Conservation (phyloP, 2,329 filamentous ascomycete genomes). For the Sporothrix pseudoabietina region DNA sequence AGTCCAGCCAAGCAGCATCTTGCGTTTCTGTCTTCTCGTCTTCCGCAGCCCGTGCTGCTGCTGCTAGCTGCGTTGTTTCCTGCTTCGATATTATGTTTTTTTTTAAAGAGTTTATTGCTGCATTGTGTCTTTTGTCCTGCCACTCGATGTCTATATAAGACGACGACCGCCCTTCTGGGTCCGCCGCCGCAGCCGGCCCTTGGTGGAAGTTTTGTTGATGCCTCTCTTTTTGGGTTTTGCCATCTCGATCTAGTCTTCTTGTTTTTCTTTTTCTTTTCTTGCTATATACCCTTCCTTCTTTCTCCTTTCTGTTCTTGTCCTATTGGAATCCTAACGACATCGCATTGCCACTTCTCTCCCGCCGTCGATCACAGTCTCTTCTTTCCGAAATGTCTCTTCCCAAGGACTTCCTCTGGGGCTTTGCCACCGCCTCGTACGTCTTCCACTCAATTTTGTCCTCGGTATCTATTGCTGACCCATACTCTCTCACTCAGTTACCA, state of each 20-base stretch:
- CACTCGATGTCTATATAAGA: conserved; percentile 33
- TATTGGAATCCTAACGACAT: background rate
- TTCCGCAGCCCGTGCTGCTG: conserved; percentile 5
- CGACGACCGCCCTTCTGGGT: background rate
- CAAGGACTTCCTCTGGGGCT: conserved; percentile 75
- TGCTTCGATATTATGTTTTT: background rate
- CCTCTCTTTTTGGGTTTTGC: conserved; percentile 11
- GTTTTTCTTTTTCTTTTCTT: background rate
- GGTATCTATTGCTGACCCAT: background rate
- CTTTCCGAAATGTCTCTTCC: conserved; percentile 58
- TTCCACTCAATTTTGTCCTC: background rate
- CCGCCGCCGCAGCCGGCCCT: background rate
- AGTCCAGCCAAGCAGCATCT: conserved; percentile 1
- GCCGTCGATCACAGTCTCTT: background rate
- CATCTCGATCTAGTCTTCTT: background rate
- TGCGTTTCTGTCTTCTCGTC: conserved; percentile 5
- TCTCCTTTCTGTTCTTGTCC: background rate
- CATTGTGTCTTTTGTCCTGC: background rate
- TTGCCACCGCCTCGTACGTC: conserved; percentile 72
- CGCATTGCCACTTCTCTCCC: background rate
- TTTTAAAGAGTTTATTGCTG: background rate
- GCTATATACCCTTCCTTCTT: background rate
- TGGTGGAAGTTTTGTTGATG: conserved; percentile 26
- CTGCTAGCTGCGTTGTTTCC: conserved; percentile 10
- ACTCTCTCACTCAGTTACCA: conserved; percentile 68